Evolutionary conservation across 192 early-diverging fungal genomes (phyloP), one percentile per base, ranked within the genome.

Genomic region (Umbelopsis vinacea): DNA sequence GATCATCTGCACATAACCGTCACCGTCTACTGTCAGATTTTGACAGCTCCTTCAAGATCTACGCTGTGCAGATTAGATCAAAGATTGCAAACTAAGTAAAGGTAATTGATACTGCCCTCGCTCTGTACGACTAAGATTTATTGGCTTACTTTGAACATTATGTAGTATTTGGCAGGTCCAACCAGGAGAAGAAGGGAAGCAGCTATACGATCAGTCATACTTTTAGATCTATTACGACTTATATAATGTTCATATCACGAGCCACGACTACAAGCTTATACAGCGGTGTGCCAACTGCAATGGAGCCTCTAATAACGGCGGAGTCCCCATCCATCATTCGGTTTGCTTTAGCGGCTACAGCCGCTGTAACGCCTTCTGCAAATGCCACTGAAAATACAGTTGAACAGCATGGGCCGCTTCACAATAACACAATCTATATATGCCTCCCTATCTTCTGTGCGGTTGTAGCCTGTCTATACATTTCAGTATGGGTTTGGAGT

Each of bases 401-500:
- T 37, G 26, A 19, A 17, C 29, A 2, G 8, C 26, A 19, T 8
- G 17, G 57, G 33, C 57, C 57, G 35, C 57, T 63, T n/a, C 12
- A 29, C 33, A 35, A 38, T 4, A 63, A 35, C 33, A 12, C 26
- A 63, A 14, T 63, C 12, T 63, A 63, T 37, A 15, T 37, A 19
- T 63, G 26, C 14, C 57, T 63, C 15, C 57, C 57, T 14, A 35
- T 63, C 11, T 19, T 33, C 15, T 63, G 57, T 37, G 11, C 2
- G 0, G 19, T n/a, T 19, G 26, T 37, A n/a, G 57, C 33, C 57
- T 17, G 7, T 14, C 33, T 63, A 6, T 63, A 63, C 33, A 63
- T 63, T 6, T 19, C 33, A 6, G 33, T 63, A 37, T 63, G 57
- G 57, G 17, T 63, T 19, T 63, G 57, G 57, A 63, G 33, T 14